Percentiles rank a stretch among this genome's conserved stretches.
These are phyloP conservation scores for Daldinia decipiens DNA, from an alignment of 495 filamentous ascomycete species.

Conservation along the genomic window DNA sequence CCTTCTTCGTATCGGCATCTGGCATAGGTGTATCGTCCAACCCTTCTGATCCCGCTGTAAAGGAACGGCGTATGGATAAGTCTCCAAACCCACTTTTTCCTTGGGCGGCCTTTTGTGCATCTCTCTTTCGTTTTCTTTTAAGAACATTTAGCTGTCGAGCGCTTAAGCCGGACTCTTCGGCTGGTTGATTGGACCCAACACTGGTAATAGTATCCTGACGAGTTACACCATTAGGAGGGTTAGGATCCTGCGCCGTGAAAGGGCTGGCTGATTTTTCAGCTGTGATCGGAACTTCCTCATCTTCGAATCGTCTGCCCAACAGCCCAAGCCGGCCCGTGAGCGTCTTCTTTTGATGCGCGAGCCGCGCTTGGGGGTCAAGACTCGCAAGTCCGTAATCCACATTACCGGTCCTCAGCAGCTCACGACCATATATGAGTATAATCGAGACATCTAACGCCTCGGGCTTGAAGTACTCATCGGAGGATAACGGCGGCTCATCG, in stretches of 20 bases:
- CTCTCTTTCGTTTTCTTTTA: slow-evolving; percentile 87
- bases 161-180: slow-evolving; percentile 79
- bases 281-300: slow-evolving; percentile 74
- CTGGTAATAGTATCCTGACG: slow-evolving; percentile 50
- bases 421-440: slow-evolving; percentile 82
- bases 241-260: slow-evolving; percentile 54
- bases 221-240: slow-evolving; percentile 55
- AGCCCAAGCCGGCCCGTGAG: slow-evolving; percentile 85
- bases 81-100: slow-evolving; percentile 83
- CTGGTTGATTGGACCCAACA: slow-evolving; percentile 49
- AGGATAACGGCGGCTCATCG: slow-evolving; percentile 47
- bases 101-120: slow-evolving; percentile 80
- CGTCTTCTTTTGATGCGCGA: slow-evolving; percentile 89
- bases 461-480: slow-evolving; percentile 72
- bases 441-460: slow-evolving; percentile 79
- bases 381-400: slow-evolving; percentile 84
- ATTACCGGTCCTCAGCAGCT: slow-evolving; percentile 81
- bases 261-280: slow-evolving; percentile 52
- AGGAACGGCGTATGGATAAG: slow-evolving; percentile 75
- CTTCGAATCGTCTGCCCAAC: slow-evolving; percentile 79
- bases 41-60: slow-evolving; percentile 61
- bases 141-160: slow-evolving; percentile 92
- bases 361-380: slow-evolving; percentile 80
- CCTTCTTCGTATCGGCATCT: slow-evolving; percentile 69
- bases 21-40: slow-evolving; percentile 69